A percentile compares a stretch with the other conserved stretches of the same genome.
phyloP scores from a whole-genome alignment of 371 early-diverging fungal species.

The Ordospora colligata region DNA sequence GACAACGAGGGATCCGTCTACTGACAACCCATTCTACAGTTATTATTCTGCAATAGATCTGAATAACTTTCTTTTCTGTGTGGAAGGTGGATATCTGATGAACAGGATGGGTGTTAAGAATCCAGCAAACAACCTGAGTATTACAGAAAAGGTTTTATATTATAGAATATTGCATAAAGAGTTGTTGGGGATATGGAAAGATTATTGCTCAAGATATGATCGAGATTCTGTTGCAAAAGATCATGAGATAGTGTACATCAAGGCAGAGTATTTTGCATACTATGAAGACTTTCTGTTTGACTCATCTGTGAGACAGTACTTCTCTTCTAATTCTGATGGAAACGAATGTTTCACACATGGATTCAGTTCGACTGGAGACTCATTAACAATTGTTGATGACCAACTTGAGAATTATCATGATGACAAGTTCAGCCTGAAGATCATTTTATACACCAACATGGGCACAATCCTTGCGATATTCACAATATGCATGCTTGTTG shows the following conservation, averaged over 20 bases:
- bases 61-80: conserved; percentile 69
- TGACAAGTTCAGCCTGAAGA: conserved; percentile 6
- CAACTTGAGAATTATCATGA: neutral
- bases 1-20: conserved; percentile 66
- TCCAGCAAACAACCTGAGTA: conserved; percentile 68
- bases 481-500: neutral
- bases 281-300: neutral
- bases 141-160: conserved; percentile 69
- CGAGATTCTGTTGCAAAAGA: neutral
- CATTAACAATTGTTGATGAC: neutral
- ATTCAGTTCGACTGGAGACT: neutral
- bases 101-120: conserved; percentile 72
- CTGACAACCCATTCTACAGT: conserved; percentile 63
- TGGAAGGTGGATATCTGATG: conserved; percentile 63
- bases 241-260: neutral
- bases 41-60: conserved; percentile 70
- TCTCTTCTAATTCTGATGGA: neutral
- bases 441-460: conserved; percentile 4
- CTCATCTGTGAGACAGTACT: neutral
- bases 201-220: neutral
- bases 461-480: neutral
- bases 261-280: neutral
- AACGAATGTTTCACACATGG: neutral
- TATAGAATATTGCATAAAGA: conserved; percentile 58
- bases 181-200: neutral